Evolutionary conservation across 768 basidiomycete genomes (phyloP).

Genomic region (Psilocybe cyanescens): DNA sequence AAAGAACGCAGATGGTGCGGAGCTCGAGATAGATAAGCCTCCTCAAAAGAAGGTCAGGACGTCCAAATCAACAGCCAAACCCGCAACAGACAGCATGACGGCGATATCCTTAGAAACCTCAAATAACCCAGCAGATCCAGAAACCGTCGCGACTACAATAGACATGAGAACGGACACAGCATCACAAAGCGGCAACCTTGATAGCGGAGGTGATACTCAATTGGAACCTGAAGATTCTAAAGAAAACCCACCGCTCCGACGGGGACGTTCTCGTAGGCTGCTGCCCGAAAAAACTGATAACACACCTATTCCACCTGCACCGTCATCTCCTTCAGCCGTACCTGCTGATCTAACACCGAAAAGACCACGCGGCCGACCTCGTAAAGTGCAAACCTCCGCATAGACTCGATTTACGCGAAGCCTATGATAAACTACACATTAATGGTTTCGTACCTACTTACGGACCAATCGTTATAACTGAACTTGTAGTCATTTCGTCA

Average conservation of each 20-base stretch:
- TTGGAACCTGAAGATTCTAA: not conserved
- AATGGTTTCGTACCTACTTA: no score
- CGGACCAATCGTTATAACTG: no score
- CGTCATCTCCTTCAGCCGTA: not conserved
- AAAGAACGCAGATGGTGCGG: constrained; percentile 5
- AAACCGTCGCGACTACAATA: not conserved
- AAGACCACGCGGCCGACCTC: constrained; percentile 1
- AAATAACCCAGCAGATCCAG: not conserved
- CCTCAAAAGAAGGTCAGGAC: not conserved
- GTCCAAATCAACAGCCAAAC: not conserved
- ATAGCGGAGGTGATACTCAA: not conserved
- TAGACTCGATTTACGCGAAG: not conserved
- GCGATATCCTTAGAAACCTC: constrained; percentile 1
- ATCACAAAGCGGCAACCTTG: not conserved
- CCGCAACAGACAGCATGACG: not conserved
- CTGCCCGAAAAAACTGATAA: not conserved
- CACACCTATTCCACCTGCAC: not conserved
- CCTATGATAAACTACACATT: no score
- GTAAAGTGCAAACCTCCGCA: not conserved
- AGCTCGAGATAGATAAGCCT: not conserved
- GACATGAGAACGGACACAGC: not conserved
- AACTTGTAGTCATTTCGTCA: no score
- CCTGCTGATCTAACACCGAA: not conserved
- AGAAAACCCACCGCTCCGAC: constrained; percentile 1
- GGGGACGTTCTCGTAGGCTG: constrained; percentile 8